These are phyloP conservation scores for Mortierella sp. DNA, from an alignment of 371 early-diverging fungal species.

Conservation along the genomic window DNA sequence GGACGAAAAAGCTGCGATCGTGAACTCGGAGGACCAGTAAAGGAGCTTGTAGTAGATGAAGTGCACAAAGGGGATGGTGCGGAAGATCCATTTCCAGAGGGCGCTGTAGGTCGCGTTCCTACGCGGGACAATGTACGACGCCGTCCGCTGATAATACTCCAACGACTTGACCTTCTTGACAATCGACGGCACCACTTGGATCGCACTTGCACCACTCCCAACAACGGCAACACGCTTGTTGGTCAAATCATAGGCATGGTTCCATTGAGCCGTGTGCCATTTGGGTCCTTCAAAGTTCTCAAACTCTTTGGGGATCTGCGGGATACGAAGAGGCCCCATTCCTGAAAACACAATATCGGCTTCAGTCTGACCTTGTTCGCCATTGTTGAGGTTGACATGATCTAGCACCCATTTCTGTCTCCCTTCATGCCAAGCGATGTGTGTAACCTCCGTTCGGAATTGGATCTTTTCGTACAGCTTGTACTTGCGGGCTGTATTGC, in stretches of 20 bases:
- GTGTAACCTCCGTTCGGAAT: conserved; percentile 61
- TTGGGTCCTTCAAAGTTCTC: conserved; percentile 59
- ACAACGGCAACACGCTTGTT: conserved; percentile 63
- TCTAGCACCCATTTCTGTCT: conserved; percentile 62
- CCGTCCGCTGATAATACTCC: conserved; percentile 66
- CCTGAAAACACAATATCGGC: conserved; percentile 53
- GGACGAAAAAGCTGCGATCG: conserved; percentile 22
- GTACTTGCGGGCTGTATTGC: conserved; percentile 62
- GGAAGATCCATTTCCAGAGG: conserved; percentile 49
- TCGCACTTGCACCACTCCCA: conserved; percentile 67
- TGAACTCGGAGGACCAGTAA: conserved; percentile 29
- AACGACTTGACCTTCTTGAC: conserved; percentile 59
- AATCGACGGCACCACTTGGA: conserved; percentile 65
- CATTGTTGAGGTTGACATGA: conserved; percentile 27
- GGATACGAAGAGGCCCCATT: conserved; percentile 63
- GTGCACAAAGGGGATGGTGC: conserved; percentile 54
- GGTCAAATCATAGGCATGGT: conserved; percentile 59
- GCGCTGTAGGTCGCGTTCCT: conserved; percentile 33
- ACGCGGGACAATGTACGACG: conserved; percentile 60
- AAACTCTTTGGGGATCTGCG: conserved; percentile 63
- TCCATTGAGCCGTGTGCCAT: conserved; percentile 65
- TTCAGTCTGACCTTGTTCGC: conserved; percentile 6
- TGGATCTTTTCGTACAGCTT: conserved; percentile 59
- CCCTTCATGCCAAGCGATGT: conserved; percentile 60
- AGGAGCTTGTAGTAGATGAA: conserved; percentile 21